Percentiles rank a stretch among this genome's conserved stretches.
Evolutionary conservation across 257 asterid genomes (phyloP).

Genomic region (Schizonepeta tenuifolia): DNA sequence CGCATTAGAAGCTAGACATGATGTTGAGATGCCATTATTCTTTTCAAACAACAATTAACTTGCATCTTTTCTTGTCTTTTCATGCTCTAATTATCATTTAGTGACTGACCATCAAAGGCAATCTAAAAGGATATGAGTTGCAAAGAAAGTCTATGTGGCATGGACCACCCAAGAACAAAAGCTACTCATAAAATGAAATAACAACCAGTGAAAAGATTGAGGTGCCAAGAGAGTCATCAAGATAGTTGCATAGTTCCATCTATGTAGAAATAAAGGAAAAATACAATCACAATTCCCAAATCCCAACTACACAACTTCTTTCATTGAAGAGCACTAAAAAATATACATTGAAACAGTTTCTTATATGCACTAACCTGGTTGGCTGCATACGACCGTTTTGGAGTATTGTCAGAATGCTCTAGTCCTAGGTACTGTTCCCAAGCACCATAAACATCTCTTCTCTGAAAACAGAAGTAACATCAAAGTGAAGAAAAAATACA

Average conservation of each 20-base stretch:
- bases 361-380: slow-evolving; percentile 54
- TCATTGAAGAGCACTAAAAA: not conserved
- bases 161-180: not conserved
- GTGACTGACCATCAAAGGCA: not conserved
- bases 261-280: not conserved
- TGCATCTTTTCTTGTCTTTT: not conserved
- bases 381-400: slow-evolving; percentile 61
- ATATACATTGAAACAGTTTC: not conserved
- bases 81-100: not conserved
- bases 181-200: slow-evolving; percentile 18
- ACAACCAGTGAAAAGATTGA: not conserved
- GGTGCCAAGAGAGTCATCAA: not conserved
- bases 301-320: not conserved
- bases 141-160: not conserved
- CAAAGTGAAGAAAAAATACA: slow-evolving; percentile 6
- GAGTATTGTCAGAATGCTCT: slow-evolving; percentile 72
- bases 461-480: slow-evolving; percentile 45
- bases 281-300: not conserved
- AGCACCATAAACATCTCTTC: slow-evolving; percentile 71
- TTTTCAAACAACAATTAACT: not conserved
- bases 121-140: not conserved
- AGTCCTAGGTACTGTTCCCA: slow-evolving; percentile 79
- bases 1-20: not conserved
- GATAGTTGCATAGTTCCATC: not conserved
- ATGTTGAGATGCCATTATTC: not conserved